Evolutionary conservation across 2,329 filamentous ascomycete species (phyloP).

Genomic region (Xylaria sp.): DNA sequence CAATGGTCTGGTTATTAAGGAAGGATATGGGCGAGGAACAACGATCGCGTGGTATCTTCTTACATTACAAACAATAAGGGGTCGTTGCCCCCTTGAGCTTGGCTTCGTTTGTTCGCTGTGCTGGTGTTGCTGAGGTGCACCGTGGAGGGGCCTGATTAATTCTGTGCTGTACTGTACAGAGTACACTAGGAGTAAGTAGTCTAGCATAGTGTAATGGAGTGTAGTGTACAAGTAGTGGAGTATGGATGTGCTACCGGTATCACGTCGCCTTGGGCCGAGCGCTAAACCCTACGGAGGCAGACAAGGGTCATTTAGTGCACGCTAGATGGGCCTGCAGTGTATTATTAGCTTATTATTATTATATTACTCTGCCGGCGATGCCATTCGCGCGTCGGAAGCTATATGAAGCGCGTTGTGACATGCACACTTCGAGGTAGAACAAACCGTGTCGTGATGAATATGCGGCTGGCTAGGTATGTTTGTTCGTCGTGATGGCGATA

Average conservation of each 20-base stretch:
- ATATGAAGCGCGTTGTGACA: constrained; percentile 32
- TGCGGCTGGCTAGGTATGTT: neutral
- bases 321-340: constrained; percentile 11
- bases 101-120: neutral
- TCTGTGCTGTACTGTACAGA: too few relatives aligned
- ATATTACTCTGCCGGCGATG: neutral
- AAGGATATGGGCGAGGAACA: neutral
- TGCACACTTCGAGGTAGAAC: neutral
- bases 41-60: constrained; percentile 10
- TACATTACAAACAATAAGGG: constrained; percentile 26
- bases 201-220: too few relatives aligned
- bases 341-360: constrained; percentile 13
- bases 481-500: neutral
- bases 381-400: constrained; percentile 1
- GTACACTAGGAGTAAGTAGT: too few relatives aligned
- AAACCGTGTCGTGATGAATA: neutral
- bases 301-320: neutral
- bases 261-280: constrained; percentile 4
- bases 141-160: constrained; percentile 4
- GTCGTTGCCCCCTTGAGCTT: constrained; percentile 25
- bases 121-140: neutral
- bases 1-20: constrained; percentile 10
- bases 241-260: constrained; percentile 4
- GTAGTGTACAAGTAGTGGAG: too few relatives aligned
- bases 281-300: too few relatives aligned